Evolutionary conservation across 352 stramenopile species (phyloP).

Genomic region (Globisporangium yorkense): DNA sequence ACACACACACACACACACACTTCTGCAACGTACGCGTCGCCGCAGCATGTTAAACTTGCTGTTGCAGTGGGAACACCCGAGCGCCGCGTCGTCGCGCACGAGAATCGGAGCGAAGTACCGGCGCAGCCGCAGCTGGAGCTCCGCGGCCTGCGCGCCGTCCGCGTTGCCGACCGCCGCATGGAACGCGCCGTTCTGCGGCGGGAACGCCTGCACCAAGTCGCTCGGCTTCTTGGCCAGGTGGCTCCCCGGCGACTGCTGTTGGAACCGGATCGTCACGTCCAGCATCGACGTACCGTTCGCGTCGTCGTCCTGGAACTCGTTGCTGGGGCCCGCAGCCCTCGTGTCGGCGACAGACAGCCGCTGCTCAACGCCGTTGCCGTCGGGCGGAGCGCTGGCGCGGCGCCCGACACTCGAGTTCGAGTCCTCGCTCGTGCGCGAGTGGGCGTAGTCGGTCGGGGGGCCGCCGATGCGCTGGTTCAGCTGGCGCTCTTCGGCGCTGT

Average conservation of each 20-base stretch:
- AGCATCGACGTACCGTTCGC: background rate
- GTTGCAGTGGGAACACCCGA: conserved; percentile 53
- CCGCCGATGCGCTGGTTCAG: background rate
- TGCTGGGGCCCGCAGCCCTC: background rate
- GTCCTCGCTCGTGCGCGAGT: conserved; percentile 6
- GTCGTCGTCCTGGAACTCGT: background rate
- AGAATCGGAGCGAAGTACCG: conserved; percentile 60
- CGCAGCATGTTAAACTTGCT: conserved; percentile 74
- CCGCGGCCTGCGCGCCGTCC: conserved; percentile 16
- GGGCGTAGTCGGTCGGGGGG: conserved; percentile 1
- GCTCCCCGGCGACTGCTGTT: background rate
- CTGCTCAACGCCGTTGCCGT: background rate
- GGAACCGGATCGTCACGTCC: conserved; percentile 6
- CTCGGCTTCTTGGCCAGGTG: conserved; percentile 17
- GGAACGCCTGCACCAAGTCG: conserved; percentile 15
- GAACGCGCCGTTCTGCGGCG: conserved; percentile 2
- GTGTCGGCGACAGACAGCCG: background rate
- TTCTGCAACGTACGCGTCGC: conserved; percentile 35
- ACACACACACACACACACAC: no score
- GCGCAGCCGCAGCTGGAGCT: conserved; percentile 30
- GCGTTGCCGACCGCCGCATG: conserved; percentile 14
- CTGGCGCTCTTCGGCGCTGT: background rate
- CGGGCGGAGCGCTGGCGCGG: background rate
- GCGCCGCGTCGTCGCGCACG: conserved; percentile 35
- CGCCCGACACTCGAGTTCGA: conserved; percentile 9